Evolutionary conservation across 2,329 filamentous ascomycete genomes (phyloP).

Genomic region (Tolypocladium nubicola): DNA sequence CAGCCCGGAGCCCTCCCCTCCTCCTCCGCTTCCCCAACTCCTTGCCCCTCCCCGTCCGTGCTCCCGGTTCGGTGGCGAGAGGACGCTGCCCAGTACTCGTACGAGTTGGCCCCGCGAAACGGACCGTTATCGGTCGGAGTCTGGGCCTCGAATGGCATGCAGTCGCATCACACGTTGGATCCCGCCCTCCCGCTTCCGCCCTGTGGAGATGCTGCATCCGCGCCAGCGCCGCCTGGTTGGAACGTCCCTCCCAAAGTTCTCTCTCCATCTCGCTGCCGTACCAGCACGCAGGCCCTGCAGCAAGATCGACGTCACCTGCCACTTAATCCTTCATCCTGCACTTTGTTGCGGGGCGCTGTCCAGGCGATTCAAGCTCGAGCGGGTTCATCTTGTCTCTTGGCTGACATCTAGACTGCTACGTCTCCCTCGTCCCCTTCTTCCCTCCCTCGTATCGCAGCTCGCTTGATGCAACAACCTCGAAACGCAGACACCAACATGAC

Average conservation of each 20-base stretch:
- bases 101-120: no score
- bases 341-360: background rate
- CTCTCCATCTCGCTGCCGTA: background rate
- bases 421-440: background rate
- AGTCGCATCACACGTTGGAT: slow-evolving; percentile 5
- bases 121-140: no score
- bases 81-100: no score
- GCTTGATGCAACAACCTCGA: background rate
- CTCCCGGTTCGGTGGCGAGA: no score
- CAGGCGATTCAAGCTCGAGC: background rate
- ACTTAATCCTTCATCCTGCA: no score
- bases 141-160: background rate
- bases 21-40: no score
- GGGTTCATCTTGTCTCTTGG: background rate
- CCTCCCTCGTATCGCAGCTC: background rate
- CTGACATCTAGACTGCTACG: background rate
- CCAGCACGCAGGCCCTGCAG: background rate
- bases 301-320: no score
- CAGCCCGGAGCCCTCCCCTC: no score
- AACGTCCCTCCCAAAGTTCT: background rate
- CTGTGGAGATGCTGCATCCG: background rate
- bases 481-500: background rate
- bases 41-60: no score
- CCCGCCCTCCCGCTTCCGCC: slow-evolving; percentile 2
- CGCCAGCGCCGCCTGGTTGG: background rate